A percentile compares a stretch with the other conserved stretches of the same genome.
Evolutionary conservation across 345 rosid species (phyloP).

Genomic region (Noccaea bulbosa): DNA sequence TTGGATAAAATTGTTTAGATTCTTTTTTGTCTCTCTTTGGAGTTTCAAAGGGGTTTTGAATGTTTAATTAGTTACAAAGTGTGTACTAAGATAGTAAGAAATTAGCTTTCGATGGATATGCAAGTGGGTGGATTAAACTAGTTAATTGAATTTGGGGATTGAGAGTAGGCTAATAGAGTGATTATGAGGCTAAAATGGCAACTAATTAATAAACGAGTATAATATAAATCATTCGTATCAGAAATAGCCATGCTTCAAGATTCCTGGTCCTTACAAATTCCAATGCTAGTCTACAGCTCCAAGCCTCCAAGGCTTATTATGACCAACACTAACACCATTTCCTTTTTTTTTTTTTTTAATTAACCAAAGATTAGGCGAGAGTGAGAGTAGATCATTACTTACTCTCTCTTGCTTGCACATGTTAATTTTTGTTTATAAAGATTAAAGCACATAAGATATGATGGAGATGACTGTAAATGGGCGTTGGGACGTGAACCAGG

Average conservation of each 20-base stretch:
- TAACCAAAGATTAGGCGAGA: slow-evolving; percentile 28
- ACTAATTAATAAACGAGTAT: background rate
- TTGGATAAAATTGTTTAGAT: background rate
- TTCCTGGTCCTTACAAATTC: slow-evolving; percentile 32
- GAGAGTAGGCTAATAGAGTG: slow-evolving; percentile 47
- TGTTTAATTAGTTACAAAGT: too few relatives aligned
- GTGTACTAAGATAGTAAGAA: too few relatives aligned
- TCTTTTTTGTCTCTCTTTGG: background rate
- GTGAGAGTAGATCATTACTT: slow-evolving; percentile 27
- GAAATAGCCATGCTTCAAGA: slow-evolving; percentile 40
- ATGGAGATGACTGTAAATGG: slow-evolving; percentile 32
- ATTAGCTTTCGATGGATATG: background rate
- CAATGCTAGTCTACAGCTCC: slow-evolving; percentile 27
- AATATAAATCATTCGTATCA: slow-evolving; percentile 17
- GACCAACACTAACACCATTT: slow-evolving; percentile 32
- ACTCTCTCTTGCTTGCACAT: slow-evolving; percentile 16
- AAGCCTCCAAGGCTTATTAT: slow-evolving; percentile 26
- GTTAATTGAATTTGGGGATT: slow-evolving; percentile 29
- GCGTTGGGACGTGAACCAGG: slow-evolving; percentile 41
- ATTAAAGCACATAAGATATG: slow-evolving; percentile 8
- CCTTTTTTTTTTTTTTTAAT: background rate
- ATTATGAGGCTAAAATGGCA: slow-evolving; percentile 29
- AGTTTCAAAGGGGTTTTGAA: background rate
- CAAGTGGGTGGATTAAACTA: background rate
- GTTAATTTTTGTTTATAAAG: slow-evolving; percentile 3